Base-by-base conservation (phyloP, 495 filamentous ascomycete genomes). In the Daldinia concentrica region DNA sequence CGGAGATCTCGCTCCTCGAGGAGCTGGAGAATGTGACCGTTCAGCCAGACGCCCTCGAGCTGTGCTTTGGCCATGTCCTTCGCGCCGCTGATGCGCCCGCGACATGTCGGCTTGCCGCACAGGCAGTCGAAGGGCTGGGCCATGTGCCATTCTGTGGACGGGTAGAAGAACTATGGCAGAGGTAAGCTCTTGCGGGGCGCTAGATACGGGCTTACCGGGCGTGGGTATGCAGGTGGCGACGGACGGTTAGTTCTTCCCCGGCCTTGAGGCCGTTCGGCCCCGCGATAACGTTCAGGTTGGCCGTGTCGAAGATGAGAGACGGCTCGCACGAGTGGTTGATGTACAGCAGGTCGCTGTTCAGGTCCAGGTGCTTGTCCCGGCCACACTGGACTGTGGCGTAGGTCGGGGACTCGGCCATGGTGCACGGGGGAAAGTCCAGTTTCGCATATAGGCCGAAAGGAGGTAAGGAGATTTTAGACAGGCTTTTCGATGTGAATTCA, bases 311-410 rank as follows among this genome's bases (percentile, higher is more conserved):
- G 71, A 86, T 82, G 29, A 93, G 81, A 48, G 86, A 86, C 3
- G 91, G 91, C 29, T 82, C 83, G 81, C 91, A 93, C 0, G 85
- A 88, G 81, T 93, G 91, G 77, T 93, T 93, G 81, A 89, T 90
- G 80, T 86, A 93, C 56, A 93, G 85, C 60, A 93, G 77, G 74
- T 93, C 91, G 67, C 86, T 89, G 80, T 93, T 92, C 39, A 93
- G 83, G 76, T 92, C 87, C 76, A 93, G 83, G 79, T 93, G 90
- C 62, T 79, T 80, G 75, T 89, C 77, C 43, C 71, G 77, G 30
- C 86, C 86, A 32, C 86, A 86, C 76, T 93, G 91, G 19, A 93
- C 90, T 14, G 86, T 90, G 12, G 88, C 87, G 78, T 92, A 93
- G 24, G 90, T 90, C 12, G 89, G 85, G 55, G 76, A 69, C 4